Conservation (phyloP, 2,329 filamentous ascomycete species). For the Pestalotiopsis sp. region DNA sequence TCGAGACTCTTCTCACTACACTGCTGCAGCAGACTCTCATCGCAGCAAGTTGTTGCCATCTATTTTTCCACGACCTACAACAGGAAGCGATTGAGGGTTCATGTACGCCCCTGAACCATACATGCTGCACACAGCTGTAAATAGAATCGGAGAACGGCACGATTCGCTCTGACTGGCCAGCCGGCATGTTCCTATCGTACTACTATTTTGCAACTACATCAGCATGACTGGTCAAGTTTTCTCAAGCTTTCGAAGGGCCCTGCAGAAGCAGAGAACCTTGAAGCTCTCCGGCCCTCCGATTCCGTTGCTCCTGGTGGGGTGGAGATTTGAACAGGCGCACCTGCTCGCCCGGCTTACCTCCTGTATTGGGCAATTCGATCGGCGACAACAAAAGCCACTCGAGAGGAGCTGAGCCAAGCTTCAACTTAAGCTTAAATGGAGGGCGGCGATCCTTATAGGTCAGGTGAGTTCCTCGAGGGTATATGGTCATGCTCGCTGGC, state of each 20-base stretch:
- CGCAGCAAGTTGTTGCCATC: neutral
- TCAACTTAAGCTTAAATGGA: neutral
- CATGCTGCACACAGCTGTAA: neutral
- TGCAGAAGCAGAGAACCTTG: neutral
- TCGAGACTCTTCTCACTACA: neutral
- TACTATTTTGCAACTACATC: neutral
- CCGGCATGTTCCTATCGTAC: no score
- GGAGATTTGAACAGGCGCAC: neutral
- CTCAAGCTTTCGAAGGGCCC: neutral
- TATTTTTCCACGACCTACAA: neutral
- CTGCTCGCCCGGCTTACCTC: neutral
- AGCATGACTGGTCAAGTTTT: neutral
- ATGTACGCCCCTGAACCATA: neutral
- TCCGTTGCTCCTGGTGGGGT: neutral
- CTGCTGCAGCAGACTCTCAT: neutral
- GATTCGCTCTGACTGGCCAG: no score
- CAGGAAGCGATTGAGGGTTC: neutral
- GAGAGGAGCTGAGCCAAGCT: neutral
- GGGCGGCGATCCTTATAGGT: neutral
- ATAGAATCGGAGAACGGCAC: no score
- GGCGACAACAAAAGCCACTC: neutral
- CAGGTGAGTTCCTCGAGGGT: neutral
- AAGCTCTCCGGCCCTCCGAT: neutral
- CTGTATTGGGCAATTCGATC: neutral
- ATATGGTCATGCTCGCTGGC: neutral